Evolutionary conservation across 805 yeast genomes (phyloP), one percentile per base, ranked within the genome.

Genomic region (Millerago galiae): DNA sequence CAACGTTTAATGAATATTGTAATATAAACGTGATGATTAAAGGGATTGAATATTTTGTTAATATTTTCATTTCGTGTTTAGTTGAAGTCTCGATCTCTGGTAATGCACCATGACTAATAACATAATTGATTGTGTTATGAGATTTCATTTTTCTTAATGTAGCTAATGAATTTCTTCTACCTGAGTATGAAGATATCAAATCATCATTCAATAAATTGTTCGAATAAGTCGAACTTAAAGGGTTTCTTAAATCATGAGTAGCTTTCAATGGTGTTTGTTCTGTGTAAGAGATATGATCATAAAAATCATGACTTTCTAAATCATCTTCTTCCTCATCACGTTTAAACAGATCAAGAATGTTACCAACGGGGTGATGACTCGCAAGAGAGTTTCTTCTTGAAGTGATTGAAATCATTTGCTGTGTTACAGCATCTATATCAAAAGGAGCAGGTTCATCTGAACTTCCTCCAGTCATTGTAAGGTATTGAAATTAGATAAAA

Each of bases 1-100:
- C 87, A 39, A 84, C 81, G 4, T 87, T 80, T 37, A 83, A 66
- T 0, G 89, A 82, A 57, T 81, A 79, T 56, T 83, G 89, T 45
- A 83, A 61, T 24, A 83, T 56, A 51, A 83, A 83, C 0, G 91
- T 83, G 39, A 80, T 63, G 15, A 81, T 68, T 51, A 83, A 61
- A 0, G 91, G 91, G 26, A 78, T 50, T 0, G 87, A 77, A 64
- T 63, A 75, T 55, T 44, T 65, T 2, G 56, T 43, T 27, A 67
- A 45, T 3, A 60, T 72, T 41, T 61, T 68, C 32, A 69, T 63
- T 33, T 75, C 79, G 40, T 72, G 68, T 50, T 68, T 71, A 4
- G 41, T 15, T 3, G 52, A 17, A 2, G 60, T 54, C 28, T 53
- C 55, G 10, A 50, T 31, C 1, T 47, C 55, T 13, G 59, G 60